Evolutionary conservation across 768 basidiomycete genomes (phyloP).

Genomic region (Tephrocybe sp.): DNA sequence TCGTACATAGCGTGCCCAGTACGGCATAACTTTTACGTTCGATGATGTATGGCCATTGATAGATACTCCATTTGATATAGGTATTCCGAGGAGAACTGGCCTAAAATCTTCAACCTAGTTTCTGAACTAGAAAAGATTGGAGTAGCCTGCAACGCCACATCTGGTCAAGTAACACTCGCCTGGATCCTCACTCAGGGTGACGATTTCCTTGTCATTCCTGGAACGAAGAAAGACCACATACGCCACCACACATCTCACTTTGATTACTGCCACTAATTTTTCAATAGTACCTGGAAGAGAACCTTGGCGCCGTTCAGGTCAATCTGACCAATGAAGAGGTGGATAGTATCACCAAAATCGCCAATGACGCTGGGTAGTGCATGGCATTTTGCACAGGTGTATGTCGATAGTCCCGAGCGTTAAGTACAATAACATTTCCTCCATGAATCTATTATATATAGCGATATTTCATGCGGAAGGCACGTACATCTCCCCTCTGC

Average conservation of each 20-base stretch:
- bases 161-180: conserved; percentile 43
- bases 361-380: conserved; percentile 24
- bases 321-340: conserved; percentile 28
- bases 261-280: background rate
- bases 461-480: too few relatives aligned
- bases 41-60: background rate
- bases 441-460: too few relatives aligned
- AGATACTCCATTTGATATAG: conserved; percentile 14
- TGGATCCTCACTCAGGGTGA: conserved; percentile 45
- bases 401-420: conserved; percentile 16
- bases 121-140: conserved; percentile 33
- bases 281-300: conserved; percentile 39
- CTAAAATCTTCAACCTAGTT: conserved; percentile 35
- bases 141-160: conserved; percentile 32
- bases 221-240: conserved; percentile 38
- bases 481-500: too few relatives aligned
- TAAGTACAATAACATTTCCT: too few relatives aligned
- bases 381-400: conserved; percentile 5
- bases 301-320: conserved; percentile 29
- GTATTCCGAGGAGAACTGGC: conserved; percentile 38
- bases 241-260: background rate
- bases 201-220: conserved; percentile 45
- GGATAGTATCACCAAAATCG: conserved; percentile 26
- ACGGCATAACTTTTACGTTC: conserved; percentile 8
- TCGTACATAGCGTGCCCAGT: conserved; percentile 33